Percentiles rank a stretch among this genome's conserved stretches.
These are phyloP conservation scores for Emergomyces africanus DNA, from an alignment of 2,329 filamentous ascomycete species.

Conservation along the genomic window DNA sequence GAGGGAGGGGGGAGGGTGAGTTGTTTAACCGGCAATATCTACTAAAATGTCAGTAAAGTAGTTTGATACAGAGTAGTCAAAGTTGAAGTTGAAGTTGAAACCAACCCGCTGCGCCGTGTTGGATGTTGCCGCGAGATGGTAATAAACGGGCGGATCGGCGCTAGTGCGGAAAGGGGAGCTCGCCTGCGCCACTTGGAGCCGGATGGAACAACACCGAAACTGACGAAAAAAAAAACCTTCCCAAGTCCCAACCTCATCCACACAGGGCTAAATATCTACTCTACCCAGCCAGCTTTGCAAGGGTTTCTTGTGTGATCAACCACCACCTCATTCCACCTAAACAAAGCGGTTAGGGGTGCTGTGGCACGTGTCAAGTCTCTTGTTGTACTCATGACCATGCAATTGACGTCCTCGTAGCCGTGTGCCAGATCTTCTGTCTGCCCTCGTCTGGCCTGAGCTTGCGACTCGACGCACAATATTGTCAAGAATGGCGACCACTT, in stretches of 20 bases:
- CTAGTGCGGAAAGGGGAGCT: neutral
- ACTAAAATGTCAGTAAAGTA: neutral
- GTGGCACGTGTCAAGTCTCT: neutral
- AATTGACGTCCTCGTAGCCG: neutral
- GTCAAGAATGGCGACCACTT: conserved; percentile 81
- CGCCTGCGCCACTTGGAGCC: conserved; percentile 6
- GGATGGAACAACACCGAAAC: conserved; percentile 8
- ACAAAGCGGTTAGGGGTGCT: neutral
- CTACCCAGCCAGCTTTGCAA: too few relatives aligned
- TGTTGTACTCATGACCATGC: neutral
- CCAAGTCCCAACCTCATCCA: conserved; percentile 1
- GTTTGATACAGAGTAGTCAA: neutral
- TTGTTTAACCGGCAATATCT: neutral
- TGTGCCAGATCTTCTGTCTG: neutral
- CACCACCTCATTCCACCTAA: neutral
- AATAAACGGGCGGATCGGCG: neutral
- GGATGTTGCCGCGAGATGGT: neutral
- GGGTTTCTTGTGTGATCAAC: neutral
- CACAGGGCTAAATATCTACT: neutral
- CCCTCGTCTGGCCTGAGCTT: neutral
- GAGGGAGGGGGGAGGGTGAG: neutral
- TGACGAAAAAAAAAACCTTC: neutral
- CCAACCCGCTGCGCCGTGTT: neutral
- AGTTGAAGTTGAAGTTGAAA: neutral
- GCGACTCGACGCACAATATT: neutral